Evolutionary conservation across 306 rosid species (phyloP).

Genomic region (Mimosa bimucronata): DNA sequence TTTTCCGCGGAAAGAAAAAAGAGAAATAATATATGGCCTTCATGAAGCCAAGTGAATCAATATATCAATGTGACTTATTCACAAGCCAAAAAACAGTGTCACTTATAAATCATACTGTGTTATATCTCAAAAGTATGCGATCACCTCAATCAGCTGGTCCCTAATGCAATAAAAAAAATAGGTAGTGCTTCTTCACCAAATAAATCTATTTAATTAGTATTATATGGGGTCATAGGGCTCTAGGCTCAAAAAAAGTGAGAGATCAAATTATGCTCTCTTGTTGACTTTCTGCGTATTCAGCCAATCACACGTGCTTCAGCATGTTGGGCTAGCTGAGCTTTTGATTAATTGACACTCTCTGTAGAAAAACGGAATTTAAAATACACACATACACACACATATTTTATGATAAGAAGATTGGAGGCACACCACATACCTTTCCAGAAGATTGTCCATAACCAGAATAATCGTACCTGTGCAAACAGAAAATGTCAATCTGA

Average conservation of each 20-base stretch:
- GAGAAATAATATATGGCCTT: background rate
- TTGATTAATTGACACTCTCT: conserved; percentile 3
- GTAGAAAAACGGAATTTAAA: background rate
- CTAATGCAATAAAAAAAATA: conserved; percentile 22
- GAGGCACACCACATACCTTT: conserved; percentile 50
- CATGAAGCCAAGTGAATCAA: conserved; percentile 1
- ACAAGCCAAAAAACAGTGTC: background rate
- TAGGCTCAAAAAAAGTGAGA: conserved; percentile 31
- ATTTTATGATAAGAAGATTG: background rate
- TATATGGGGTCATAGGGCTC: conserved; percentile 1
- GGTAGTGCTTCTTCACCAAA: conserved; percentile 22
- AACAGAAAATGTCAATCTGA: conserved; percentile 20
- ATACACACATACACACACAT: too few relatives aligned
- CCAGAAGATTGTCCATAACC: conserved; percentile 83
- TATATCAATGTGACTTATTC: background rate
- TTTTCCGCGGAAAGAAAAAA: background rate
- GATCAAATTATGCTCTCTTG: conserved; percentile 23
- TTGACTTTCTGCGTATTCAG: conserved; percentile 27
- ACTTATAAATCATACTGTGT: too few relatives aligned
- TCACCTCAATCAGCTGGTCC: conserved; percentile 7
- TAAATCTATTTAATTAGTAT: background rate
- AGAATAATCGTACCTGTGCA: conserved; percentile 79
- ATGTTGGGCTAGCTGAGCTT: background rate
- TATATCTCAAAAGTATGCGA: background rate
- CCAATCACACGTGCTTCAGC: conserved; percentile 38